Conservation (phyloP, 108 stramenopile species). For the Nannochloropsis gaditana region DNA sequence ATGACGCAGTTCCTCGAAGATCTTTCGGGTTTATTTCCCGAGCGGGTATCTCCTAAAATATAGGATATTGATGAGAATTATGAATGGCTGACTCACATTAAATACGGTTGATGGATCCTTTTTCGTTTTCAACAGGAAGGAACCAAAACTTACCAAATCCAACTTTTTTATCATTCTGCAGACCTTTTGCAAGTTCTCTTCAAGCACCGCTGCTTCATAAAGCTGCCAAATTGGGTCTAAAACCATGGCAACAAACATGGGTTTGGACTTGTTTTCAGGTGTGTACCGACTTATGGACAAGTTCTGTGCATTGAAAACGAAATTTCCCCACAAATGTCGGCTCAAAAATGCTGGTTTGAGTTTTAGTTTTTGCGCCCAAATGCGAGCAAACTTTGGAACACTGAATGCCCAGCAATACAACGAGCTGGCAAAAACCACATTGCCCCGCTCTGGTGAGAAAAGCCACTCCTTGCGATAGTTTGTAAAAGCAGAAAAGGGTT, state of each 20-base stretch:
- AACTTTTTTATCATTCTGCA: constrained; percentile 44
- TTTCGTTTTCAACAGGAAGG: background rate
- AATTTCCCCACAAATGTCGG: constrained; percentile 56
- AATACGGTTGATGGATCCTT: background rate
- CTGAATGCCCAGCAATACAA: constrained; percentile 93
- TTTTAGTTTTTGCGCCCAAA: constrained; percentile 45
- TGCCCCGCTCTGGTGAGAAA: constrained; percentile 83
- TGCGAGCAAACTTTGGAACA: constrained; percentile 57
- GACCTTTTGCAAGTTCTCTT: constrained; percentile 44
- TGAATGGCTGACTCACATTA: too few species aligned
- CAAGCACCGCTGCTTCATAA: constrained; percentile 50
- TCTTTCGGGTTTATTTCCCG: constrained; percentile 23
- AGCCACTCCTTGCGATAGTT: constrained; percentile 60
- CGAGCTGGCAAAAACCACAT: constrained; percentile 89
- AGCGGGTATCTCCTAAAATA: background rate
- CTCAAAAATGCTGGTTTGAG: constrained; percentile 47
- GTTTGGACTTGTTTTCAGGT: constrained; percentile 49
- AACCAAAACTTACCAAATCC: constrained; percentile 26
- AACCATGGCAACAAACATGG: constrained; percentile 58
- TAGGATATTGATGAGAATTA: background rate
- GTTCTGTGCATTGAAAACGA: constrained; percentile 50
- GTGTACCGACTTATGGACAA: constrained; percentile 1
- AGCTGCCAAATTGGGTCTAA: constrained; percentile 57
- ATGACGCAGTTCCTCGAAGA: constrained; percentile 13
- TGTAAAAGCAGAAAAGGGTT: background rate